These are phyloP conservation scores for Syzygium aqueum DNA, from an alignment of 345 rosid genomes.

Conservation along the genomic window DNA sequence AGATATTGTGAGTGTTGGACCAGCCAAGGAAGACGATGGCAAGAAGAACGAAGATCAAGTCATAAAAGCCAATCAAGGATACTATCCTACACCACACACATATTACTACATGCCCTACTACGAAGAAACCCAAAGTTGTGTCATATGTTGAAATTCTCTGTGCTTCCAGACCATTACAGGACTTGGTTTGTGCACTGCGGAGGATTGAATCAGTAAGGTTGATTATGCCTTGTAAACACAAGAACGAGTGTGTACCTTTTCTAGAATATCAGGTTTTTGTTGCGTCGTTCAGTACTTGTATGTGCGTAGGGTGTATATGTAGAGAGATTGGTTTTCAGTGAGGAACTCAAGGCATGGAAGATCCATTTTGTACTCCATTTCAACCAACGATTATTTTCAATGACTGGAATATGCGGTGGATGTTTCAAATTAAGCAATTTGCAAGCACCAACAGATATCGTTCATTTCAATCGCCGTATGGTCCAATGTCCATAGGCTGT, in stretches of 20 bases:
- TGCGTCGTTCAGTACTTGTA: neutral
- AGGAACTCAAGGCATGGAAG: neutral
- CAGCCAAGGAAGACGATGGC: neutral
- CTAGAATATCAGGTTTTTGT: neutral
- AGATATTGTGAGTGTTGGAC: slow-evolving; percentile 6
- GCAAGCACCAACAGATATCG: neutral
- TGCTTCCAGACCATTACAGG: neutral
- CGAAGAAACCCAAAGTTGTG: neutral
- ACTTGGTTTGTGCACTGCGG: neutral
- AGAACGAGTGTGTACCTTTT: neutral
- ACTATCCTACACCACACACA: neutral
- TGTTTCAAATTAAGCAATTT: neutral
- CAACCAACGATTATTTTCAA: neutral
- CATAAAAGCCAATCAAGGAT: neutral
- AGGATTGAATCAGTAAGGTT: neutral
- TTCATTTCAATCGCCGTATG: neutral
- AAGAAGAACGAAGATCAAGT: neutral
- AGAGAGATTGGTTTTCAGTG: neutral
- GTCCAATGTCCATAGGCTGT: neutral
- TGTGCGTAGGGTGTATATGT: neutral
- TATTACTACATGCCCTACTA: neutral
- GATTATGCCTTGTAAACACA: neutral
- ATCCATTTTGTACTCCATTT: neutral
- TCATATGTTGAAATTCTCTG: neutral
- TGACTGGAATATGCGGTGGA: neutral